phyloP scores from a whole-genome alignment of 257 asterid species.

The Vinca minor region DNA sequence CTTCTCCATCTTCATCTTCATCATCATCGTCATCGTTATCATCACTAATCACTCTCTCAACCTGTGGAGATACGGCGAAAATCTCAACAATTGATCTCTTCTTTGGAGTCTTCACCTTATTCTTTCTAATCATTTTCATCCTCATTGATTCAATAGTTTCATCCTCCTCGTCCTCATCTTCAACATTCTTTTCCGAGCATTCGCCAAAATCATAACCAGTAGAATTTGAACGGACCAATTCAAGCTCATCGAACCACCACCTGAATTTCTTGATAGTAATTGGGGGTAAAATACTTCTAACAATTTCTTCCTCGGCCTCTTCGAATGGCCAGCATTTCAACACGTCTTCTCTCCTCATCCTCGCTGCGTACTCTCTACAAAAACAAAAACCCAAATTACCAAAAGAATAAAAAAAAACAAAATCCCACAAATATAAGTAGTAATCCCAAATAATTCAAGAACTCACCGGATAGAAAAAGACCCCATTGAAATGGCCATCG shows the following conservation, averaged over 20 bases:
- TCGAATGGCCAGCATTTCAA: slow-evolving; percentile 73
- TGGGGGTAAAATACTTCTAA: slow-evolving; percentile 46
- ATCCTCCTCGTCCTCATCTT: slow-evolving; percentile 10
- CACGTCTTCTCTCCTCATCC: slow-evolving; percentile 60
- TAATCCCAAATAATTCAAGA: slow-evolving; percentile 3
- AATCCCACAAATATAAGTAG: background rate
- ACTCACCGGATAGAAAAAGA: slow-evolving; percentile 54
- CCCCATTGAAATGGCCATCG: slow-evolving; percentile 28
- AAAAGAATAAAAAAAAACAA: too few species aligned
- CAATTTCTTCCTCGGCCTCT: slow-evolving; percentile 25
- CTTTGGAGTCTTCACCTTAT: slow-evolving; percentile 42
- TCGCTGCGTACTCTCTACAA: slow-evolving; percentile 49
- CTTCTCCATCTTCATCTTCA: slow-evolving; percentile 11
- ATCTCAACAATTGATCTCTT: slow-evolving; percentile 69
- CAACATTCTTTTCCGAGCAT: background rate
- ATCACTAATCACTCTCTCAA: slow-evolving; percentile 24
- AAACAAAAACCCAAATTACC: slow-evolving; percentile 10
- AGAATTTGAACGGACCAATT: slow-evolving; percentile 5
- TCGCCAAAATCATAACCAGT: background rate
- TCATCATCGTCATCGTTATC: slow-evolving; percentile 15
- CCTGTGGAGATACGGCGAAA: slow-evolving; percentile 57
- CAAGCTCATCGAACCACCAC: slow-evolving; percentile 58
- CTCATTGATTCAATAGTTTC: slow-evolving; percentile 14
- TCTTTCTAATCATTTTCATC: slow-evolving; percentile 12
- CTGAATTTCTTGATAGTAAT: slow-evolving; percentile 51